Evolutionary conservation across 2,329 filamentous ascomycete genomes (phyloP), one percentile per base, ranked within the genome.

Genomic region (Fusarium sp.): DNA sequence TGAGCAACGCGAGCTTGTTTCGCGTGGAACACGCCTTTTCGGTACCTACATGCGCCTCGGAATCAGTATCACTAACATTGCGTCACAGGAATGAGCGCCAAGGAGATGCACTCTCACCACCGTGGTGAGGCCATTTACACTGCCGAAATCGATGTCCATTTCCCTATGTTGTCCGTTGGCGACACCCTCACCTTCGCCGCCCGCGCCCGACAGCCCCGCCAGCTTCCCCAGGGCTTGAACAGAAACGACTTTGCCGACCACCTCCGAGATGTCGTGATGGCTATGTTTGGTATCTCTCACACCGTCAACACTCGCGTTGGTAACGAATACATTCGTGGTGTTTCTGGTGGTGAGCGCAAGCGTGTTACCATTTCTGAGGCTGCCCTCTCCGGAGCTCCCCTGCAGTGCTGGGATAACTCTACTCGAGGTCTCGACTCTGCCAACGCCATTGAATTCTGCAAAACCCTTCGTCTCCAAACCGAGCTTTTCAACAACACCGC

Each of bases 81-180:
- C 27, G 24, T 27, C 40, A 61, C 65, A 85, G 88, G 90, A 71
- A 85, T 93, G 74, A 83, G 87, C 4, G 86, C 92, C 59, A 81
- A 92, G 75, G 87, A 93, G 76, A 95, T 96, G 92, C 88, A 92
- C 80, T 88, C 87, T 13, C 84, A 87, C 67, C 94, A 95, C 81
- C 90, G 92, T 29, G 93, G 93, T 70, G 93, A 97, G 80, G 92
- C 92, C 67, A 94, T 96, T 78, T 96, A 96, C 81, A 94, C 92
- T 0, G 92, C 92, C 63, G 93, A 96, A 79, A 90, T 93, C 37
- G 94, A 97, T 77, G 90, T 92, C 7, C 92, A 94, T 80, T 94
- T 94, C 76, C 91, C 92, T 14, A 87, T 90, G 81, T 81, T 96
- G 74, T 90, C 88, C 3, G 92, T 95, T 45, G 92, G 92, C 54